These are phyloP conservation scores for Phytophthora cactorum DNA, from an alignment of 352 stramenopile species.

Conservation along the genomic window DNA sequence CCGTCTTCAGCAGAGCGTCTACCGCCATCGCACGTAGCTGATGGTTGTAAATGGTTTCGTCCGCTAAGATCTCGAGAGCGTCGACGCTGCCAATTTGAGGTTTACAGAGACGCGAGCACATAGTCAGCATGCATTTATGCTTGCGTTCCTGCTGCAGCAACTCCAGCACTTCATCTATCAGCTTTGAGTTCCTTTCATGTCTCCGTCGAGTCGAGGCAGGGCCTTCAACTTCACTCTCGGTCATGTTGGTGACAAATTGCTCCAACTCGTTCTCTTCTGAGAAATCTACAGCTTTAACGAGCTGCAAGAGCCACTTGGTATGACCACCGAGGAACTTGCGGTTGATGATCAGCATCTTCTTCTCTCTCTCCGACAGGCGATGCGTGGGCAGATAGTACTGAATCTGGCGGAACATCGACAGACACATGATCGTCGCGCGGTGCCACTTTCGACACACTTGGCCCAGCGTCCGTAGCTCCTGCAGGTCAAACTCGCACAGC, in stretches of 20 bases:
- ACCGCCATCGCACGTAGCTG: slow-evolving; percentile 66
- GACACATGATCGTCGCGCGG: slow-evolving; percentile 85
- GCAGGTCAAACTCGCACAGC: slow-evolving; percentile 79
- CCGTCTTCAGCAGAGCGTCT: slow-evolving; percentile 65
- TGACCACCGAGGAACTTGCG: slow-evolving; percentile 77
- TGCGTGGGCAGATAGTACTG: slow-evolving; percentile 88
- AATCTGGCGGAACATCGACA: slow-evolving; percentile 91
- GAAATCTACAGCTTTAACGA: slow-evolving; percentile 86
- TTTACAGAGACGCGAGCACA: slow-evolving; percentile 85
- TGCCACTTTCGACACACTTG: slow-evolving; percentile 90
- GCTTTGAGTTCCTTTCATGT: slow-evolving; percentile 35
- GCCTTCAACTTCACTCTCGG: slow-evolving; percentile 28
- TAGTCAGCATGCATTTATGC: slow-evolving; percentile 89
- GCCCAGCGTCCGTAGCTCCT: slow-evolving; percentile 72
- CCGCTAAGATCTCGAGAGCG: slow-evolving; percentile 76
- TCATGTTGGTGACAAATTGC: slow-evolving; percentile 22
- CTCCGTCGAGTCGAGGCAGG: slow-evolving; percentile 10
- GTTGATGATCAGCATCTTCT: slow-evolving; percentile 81
- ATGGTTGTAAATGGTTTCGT: slow-evolving; percentile 70
- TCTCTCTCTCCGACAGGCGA: slow-evolving; percentile 72
- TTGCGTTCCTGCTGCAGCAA: slow-evolving; percentile 69
- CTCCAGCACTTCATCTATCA: slow-evolving; percentile 67
- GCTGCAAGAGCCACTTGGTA: slow-evolving; percentile 87
- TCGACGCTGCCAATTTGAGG: slow-evolving; percentile 78
- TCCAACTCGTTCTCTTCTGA: slow-evolving; percentile 60